Evolutionary conservation across 441 rosid species (phyloP), one percentile per base, ranked within the genome.

Genomic region (Cnidoscolus chayamansa): DNA sequence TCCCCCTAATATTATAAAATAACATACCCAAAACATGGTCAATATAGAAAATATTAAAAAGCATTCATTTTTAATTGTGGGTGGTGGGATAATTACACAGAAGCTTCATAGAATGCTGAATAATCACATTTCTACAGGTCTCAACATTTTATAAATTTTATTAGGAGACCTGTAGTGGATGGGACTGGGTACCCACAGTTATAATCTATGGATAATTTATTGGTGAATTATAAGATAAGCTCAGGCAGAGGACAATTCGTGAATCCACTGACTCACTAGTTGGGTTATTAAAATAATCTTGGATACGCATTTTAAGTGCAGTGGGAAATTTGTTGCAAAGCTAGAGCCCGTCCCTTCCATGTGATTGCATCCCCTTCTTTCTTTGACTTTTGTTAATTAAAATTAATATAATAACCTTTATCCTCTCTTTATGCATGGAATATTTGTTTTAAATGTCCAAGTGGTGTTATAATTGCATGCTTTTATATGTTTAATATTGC

Each of bases 321-420:
- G 81, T 74, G 78, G 65, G 47, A 78, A 87, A 82, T 81, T 79
- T 84, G 88, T 79, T 73, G 74, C 78, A 76, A 70, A 78, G 71
- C 51, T 64, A 45, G 61, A 73, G 74, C 68, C 63, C 78, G 78
- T 73, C 80, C 81, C 75, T 76, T 76, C 69, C 82, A 74, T 85
- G 80, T 80, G 84, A 83, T 81, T 78, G 49, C 80, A 77, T 85
- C 80, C 78, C 79, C 55, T 64, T 74, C 81, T 76, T 83, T 81
- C 84, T 86, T 86, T 89, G 91, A 89, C 91, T 83, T 86, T 74
- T 75, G 74, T 64, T 32, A 15, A 67, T 60, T 68, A 70, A 31
- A 67, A 63, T 72, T 32, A 45, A 61, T 68, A 43, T 73, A 70
- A 60, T 64, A 65, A 50, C 30, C 35, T 76, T 56, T 66, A 64